Percentiles rank a stretch among this genome's conserved stretches.
phyloP scores from a whole-genome alignment of 441 rosid genomes.

The Populus hybrid region DNA sequence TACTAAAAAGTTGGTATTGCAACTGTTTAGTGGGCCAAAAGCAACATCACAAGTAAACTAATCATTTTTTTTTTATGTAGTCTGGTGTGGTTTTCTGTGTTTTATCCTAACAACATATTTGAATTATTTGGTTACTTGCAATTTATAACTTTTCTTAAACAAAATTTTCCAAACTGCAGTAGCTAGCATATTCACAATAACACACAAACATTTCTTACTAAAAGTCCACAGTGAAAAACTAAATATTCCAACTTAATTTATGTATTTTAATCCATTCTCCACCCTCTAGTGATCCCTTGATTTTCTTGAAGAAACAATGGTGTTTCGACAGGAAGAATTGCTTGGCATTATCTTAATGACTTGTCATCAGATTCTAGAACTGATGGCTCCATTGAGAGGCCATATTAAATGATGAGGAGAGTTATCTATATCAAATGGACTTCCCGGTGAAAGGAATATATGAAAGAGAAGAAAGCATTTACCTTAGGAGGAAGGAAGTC shows the following conservation, averaged over 20 bases:
- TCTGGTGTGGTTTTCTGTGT: too few relatives aligned
- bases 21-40: conserved; percentile 13
- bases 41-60: background rate
- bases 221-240: background rate
- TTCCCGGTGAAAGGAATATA: background rate
- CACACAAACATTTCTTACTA: too few relatives aligned
- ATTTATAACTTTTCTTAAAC: too few relatives aligned
- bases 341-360: background rate
- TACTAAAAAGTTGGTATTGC: background rate
- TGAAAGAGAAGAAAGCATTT: conserved; percentile 4
- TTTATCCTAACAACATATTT: too few relatives aligned
- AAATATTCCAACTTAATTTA: background rate
- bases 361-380: too few relatives aligned
- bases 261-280: background rate
- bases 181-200: too few relatives aligned
- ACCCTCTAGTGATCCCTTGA: background rate
- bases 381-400: too few relatives aligned
- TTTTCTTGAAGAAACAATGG: too few relatives aligned
- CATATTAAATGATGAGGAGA: background rate
- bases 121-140: background rate
- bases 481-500: conserved; percentile 83
- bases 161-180: too few relatives aligned
- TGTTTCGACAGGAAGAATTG: background rate
- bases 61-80: background rate
- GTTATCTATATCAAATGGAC: background rate